Evolutionary conservation across 371 early-diverging fungal genomes (phyloP), one percentile per base, ranked within the genome.

Genomic region (Cokeromyces recurvatus): DNA sequence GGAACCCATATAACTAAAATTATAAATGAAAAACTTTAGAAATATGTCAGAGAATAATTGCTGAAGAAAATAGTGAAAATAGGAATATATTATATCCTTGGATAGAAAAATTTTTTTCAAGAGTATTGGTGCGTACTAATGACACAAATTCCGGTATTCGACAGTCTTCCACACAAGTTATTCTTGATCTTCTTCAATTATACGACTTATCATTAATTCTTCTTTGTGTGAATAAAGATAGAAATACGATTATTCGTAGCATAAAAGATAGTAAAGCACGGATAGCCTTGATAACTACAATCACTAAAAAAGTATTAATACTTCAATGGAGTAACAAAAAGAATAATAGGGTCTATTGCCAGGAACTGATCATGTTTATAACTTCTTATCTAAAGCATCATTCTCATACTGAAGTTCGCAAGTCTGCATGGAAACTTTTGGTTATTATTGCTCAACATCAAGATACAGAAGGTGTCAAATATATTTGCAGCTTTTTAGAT

Each of bases 391-490:
- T 84, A 22, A 75, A 77, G 11, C 46, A 51, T 19, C 77, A 87
- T 56, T 67, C 71, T 37, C 85, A 78, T 45, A 60, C 56, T 7
- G 87, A 87, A 39, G 81, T 86, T 8, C 84, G 84, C 2, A 75
- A 85, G 32, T 69, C 79, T 2, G 75, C 85, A 5, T 68, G 73
- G 19, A 67, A 67, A 24, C 62, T 87, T 1, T 63, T 57, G n/a
- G 29, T 43, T 4, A 1, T 38, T 1, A 43, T 51, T n/a, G 43
- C 46, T 38, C 43, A 57, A 15, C 16, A 43, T 17, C 51, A 51
- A 21, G 27, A 34, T 19, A 36, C 24, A 29, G 36, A 31, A 16
- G 29, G 15, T 11, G 32, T 43, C 12, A 51, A 47, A 19, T 9
- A 37, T 2, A 46, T 57, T 4, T 34, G 32, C 17, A 12, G 38